phyloP scores from a whole-genome alignment of 2,329 filamentous ascomycete species.

The Mollisiaceae sp. region DNA sequence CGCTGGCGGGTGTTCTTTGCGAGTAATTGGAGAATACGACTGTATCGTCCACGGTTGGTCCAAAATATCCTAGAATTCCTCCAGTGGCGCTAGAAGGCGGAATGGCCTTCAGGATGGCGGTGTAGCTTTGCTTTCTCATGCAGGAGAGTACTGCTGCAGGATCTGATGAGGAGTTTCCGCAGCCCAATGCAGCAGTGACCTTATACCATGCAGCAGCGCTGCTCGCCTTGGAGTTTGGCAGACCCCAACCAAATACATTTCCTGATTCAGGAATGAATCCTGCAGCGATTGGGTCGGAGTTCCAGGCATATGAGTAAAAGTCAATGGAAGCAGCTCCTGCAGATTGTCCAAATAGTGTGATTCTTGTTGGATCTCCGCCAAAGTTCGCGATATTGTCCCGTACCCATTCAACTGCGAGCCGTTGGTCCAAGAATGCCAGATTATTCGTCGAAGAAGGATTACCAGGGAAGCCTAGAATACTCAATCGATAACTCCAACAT shows the following conservation, averaged over 20 bases:
- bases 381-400: conserved; percentile 62
- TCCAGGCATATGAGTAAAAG: conserved; percentile 42
- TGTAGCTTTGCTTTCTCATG: conserved; percentile 34
- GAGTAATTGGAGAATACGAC: conserved; percentile 41
- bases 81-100: conserved; percentile 21
- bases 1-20: conserved; percentile 30
- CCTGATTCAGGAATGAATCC: conserved; percentile 44
- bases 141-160: conserved; percentile 34
- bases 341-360: conserved; percentile 61
- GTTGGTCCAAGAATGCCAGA: conserved; percentile 66
- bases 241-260: conserved; percentile 36
- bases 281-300: conserved; percentile 40
- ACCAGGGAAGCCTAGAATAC: conserved; percentile 47
- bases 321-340: conserved; percentile 60
- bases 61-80: conserved; percentile 33
- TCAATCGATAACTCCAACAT: conserved; percentile 44
- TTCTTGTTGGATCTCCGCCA: conserved; percentile 60
- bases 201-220: conserved; percentile 36
- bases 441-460: conserved; percentile 49
- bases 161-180: conserved; percentile 37
- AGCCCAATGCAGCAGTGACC: conserved; percentile 36
- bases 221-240: conserved; percentile 31
- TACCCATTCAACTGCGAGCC: conserved; percentile 64
- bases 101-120: conserved; percentile 32
- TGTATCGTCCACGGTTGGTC: conserved; percentile 38